Evolutionary conservation across 2,329 filamentous ascomycete genomes (phyloP), one percentile per base, ranked within the genome.

Genomic region (Diaporthe velutina): DNA sequence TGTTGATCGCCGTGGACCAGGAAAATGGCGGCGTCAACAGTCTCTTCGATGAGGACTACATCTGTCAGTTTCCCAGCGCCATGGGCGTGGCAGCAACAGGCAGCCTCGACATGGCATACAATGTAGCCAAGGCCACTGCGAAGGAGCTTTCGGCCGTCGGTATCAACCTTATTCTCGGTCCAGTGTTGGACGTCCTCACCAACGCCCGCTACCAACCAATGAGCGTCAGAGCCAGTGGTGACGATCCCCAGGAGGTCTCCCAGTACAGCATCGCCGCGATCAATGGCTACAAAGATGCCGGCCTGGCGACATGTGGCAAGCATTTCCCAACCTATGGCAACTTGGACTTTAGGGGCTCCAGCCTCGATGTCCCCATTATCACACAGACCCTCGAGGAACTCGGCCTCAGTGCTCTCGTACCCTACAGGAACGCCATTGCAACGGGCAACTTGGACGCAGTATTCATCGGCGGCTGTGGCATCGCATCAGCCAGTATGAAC

Each of bases 1-100:
- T 99, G 25, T 88, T 97, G 72, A 98, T 99, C 79, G 96, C 94
- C 52, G 87, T 98, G 50, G 97, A 98, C 81, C 97, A 99, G 82
- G 97, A 99, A 83, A 98, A 99, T 91, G 97, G 97, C 77, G 96
- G 96, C 4, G 96, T 98, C 83, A 98, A 98, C 86, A 98, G 95
- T 84, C 89, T 98, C 3, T 98, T 97, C 80, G 96, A 98, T 82
- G 95, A 98, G 79, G 95, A 97, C 80, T 97, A 96, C 82, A 96
- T 98, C 78, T 95, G 95, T 78, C 97, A 98, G 82, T 99, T 98
- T 79, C 97, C 97, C 12, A 98, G 96, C 80, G 94, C 96, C 77
- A 98, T 99, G 96, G 96, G 96, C 17, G 90, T 98, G 76, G 95
- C 96, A n/a, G 97, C 97, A 30, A 95, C 96, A 6, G 95, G 96